These are phyloP conservation scores for Tylopilus intermedius DNA, from an alignment of 768 basidiomycete genomes.

Conservation along the genomic window DNA sequence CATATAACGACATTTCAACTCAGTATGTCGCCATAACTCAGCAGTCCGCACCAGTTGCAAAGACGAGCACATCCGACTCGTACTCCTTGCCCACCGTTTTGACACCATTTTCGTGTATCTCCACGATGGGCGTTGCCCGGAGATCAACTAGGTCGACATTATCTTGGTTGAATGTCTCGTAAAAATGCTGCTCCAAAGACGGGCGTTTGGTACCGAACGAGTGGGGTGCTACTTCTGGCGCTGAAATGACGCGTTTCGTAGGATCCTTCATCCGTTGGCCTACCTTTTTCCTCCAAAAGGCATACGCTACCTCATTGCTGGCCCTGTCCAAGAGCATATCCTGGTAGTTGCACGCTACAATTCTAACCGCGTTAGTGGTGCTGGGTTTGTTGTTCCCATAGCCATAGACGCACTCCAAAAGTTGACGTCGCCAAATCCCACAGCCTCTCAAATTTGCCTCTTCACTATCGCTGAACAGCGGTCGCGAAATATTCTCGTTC, in stretches of 20 bases:
- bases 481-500: too few relatives aligned
- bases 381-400: too few relatives aligned
- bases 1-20: not conserved
- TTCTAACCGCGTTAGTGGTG: too few relatives aligned
- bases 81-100: conserved; percentile 7
- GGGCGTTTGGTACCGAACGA: conserved; percentile 8
- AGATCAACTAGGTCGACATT: conserved; percentile 16
- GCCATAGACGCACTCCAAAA: too few relatives aligned
- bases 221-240: conserved; percentile 11
- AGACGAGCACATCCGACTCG: conserved; percentile 9
- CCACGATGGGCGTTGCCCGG: conserved; percentile 4
- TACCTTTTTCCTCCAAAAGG: conserved; percentile 12
- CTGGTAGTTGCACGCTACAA: too few relatives aligned
- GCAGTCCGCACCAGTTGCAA: conserved; percentile 11
- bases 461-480: too few relatives aligned
- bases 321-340: too few relatives aligned
- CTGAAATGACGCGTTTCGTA: conserved; percentile 6
- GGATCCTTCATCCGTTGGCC: too few relatives aligned
- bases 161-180: conserved; percentile 13
- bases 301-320: not conserved
- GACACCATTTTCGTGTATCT: conserved; percentile 9
- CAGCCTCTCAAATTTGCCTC: too few relatives aligned
- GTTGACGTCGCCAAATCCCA: too few relatives aligned
- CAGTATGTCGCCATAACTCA: not conserved
- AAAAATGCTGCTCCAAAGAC: conserved; percentile 10